Conservation (phyloP, 2,329 filamentous ascomycete species). For the Aureobasidium pullulans region DNA sequence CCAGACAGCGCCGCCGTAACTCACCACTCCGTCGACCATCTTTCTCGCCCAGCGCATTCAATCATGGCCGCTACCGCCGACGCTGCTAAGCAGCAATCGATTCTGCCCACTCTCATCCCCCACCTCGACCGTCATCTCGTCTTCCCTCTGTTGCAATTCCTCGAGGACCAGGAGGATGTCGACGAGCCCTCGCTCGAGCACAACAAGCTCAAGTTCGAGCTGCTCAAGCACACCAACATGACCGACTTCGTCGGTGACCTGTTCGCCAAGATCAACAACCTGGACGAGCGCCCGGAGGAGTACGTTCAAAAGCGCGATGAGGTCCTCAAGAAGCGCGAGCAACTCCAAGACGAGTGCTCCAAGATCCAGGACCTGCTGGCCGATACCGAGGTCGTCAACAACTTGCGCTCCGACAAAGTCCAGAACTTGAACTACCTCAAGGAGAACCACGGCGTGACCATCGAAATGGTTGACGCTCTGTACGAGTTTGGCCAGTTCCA, state of each 20-base stretch:
- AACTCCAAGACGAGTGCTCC: conserved; percentile 77
- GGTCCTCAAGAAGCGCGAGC: conserved; percentile 73
- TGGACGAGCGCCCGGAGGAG: conserved; percentile 70
- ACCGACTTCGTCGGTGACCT: conserved; percentile 92
- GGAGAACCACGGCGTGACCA: conserved; percentile 89
- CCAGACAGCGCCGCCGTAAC: conserved; percentile 12
- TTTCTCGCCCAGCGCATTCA: neutral
- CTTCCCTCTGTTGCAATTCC: conserved; percentile 92
- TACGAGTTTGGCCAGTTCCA: conserved; percentile 96
- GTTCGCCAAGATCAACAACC: conserved; percentile 80
- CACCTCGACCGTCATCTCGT: conserved; percentile 94
- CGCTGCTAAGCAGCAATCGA: conserved; percentile 64
- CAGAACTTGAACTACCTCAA: conserved; percentile 98
- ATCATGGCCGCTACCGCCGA: conserved; percentile 36
- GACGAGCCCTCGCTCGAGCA: conserved; percentile 64
- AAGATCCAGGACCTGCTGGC: conserved; percentile 83
- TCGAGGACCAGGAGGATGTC: conserved; percentile 67
- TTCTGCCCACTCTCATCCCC: conserved; percentile 81
- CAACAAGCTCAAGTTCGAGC: conserved; percentile 80
- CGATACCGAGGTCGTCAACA: conserved; percentile 82
- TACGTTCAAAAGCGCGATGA: conserved; percentile 85
- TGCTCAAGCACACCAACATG: conserved; percentile 98
- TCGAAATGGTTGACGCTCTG: conserved; percentile 91
- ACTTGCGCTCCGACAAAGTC: conserved; percentile 91
- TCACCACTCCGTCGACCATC: neutral